A percentile compares a stretch with the other conserved stretches of the same genome.
Evolutionary conservation across 2,329 filamentous ascomycete species (phyloP).

Genomic region (Sclerotinia trifoliorum): DNA sequence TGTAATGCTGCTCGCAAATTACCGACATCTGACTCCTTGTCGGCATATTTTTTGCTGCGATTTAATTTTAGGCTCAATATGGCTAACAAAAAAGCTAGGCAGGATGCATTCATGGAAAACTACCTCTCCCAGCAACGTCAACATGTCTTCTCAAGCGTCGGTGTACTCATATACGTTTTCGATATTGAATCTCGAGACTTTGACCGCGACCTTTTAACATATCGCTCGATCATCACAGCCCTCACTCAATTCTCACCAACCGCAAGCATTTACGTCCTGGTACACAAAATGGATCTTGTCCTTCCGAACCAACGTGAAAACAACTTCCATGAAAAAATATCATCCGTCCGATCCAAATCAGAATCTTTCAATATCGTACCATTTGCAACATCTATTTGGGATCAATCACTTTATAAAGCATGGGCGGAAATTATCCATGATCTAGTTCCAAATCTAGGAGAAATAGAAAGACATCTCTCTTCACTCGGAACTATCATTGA

Average conservation of each 20-base stretch:
- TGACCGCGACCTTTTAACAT: slow-evolving; percentile 87
- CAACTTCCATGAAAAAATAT: slow-evolving; percentile 81
- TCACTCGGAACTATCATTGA: slow-evolving; percentile 82
- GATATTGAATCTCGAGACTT: slow-evolving; percentile 96
- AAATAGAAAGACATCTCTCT: slow-evolving; percentile 83
- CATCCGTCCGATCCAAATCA: slow-evolving; percentile 75
- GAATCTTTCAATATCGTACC: slow-evolving; percentile 73
- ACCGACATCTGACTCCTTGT: not conserved
- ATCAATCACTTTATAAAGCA: slow-evolving; percentile 95
- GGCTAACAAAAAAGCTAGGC: slow-evolving; percentile 50
- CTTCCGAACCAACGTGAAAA: slow-evolving; percentile 73
- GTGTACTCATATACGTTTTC: slow-evolving; percentile 98
- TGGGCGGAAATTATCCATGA: slow-evolving; percentile 99
- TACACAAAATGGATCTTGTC: slow-evolving; percentile 99
- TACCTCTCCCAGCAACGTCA: slow-evolving; percentile 93
- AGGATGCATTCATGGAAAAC: slow-evolving; percentile 98
- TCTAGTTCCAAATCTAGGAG: slow-evolving; percentile 86
- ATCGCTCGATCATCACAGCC: slow-evolving; percentile 84
- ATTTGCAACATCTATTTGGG: slow-evolving; percentile 97
- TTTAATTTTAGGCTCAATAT: not conserved
- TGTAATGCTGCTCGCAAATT: not conserved
- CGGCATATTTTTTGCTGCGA: not conserved
- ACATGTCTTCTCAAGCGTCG: slow-evolving; percentile 95
- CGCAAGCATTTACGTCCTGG: slow-evolving; percentile 87
- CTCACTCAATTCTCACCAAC: slow-evolving; percentile 78